phyloP scores from a whole-genome alignment of 2,329 filamentous ascomycete genomes.

The Claviceps pusilla region DNA sequence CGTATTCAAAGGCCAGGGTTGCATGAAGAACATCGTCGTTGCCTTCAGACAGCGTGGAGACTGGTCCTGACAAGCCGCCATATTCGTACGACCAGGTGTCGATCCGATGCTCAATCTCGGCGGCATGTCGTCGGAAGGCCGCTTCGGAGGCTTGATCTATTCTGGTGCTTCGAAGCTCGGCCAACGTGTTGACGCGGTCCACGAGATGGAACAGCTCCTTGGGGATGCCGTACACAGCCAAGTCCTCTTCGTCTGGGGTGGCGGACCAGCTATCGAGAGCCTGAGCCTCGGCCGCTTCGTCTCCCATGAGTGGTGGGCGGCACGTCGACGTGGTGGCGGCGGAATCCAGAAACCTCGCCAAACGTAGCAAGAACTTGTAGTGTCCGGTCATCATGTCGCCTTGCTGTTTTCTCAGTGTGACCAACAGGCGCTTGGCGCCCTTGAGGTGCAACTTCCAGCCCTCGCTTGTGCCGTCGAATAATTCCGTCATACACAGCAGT shows the following conservation, averaged over 20 bases:
- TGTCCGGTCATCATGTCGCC: conserved; percentile 21
- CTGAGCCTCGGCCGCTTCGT: conserved; percentile 15
- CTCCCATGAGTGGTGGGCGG: conserved; percentile 19
- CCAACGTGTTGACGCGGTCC: conserved; percentile 18
- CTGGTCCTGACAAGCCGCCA: conserved; percentile 13
- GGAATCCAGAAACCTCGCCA: conserved; percentile 19
- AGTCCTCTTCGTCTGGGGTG: conserved; percentile 17
- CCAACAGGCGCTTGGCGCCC: conserved; percentile 24
- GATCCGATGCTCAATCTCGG: conserved; percentile 20
- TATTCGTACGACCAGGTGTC: conserved; percentile 23
- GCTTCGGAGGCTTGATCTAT: conserved; percentile 17
- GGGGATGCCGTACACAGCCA: conserved; percentile 21
- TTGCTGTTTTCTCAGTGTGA: conserved; percentile 16
- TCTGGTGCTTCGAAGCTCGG: conserved; percentile 17
- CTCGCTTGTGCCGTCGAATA: conserved; percentile 26
- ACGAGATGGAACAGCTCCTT: conserved; percentile 21
- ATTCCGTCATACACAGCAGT: conserved; percentile 26
- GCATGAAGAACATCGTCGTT: conserved; percentile 19
- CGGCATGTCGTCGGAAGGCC: conserved; percentile 15
- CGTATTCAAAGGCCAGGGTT: conserved; percentile 25
- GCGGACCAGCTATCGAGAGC: conserved; percentile 14
- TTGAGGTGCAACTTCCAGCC: conserved; percentile 28
- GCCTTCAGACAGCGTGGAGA: conserved; percentile 9
- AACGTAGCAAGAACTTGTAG: conserved; percentile 22
- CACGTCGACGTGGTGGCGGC: conserved; percentile 21